A percentile compares a stretch with the other conserved stretches of the same genome.
Conservation (phyloP, 2,329 filamentous ascomycete genomes). For the Ophiostoma triangulosporum region DNA sequence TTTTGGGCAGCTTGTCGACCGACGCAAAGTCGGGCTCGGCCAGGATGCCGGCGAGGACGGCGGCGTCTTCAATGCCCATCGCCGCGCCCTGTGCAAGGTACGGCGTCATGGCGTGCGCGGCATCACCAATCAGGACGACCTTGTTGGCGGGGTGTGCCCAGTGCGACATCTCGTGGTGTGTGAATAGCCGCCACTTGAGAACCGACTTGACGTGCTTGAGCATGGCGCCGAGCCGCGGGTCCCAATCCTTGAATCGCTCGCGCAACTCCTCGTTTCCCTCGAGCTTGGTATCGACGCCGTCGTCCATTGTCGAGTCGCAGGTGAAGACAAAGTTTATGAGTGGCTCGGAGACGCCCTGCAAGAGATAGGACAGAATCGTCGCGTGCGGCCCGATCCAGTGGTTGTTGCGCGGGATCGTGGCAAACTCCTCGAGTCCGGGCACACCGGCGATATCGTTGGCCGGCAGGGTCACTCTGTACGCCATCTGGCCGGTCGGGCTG, state of each 20-base stretch:
- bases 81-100: constrained; percentile 34
- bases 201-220: constrained; percentile 6
- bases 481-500: constrained; percentile 33
- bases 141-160: constrained; percentile 15
- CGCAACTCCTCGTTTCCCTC: constrained; percentile 6
- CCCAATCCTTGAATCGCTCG: constrained; percentile 10
- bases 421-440: constrained; percentile 28
- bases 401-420: constrained; percentile 34
- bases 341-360: constrained; percentile 7
- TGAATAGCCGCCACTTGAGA: constrained; percentile 9
- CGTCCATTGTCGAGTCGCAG: constrained; percentile 7
- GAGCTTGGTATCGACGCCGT: constrained; percentile 7
- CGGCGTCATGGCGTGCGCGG: constrained; percentile 35
- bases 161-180: constrained; percentile 5
- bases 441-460: constrained; percentile 22
- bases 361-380: constrained; percentile 8
- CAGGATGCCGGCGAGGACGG: constrained; percentile 28
- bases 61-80: constrained; percentile 36
- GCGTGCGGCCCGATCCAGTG: constrained; percentile 38
- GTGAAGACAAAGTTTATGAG: constrained; percentile 12
- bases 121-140: constrained; percentile 32
- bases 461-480: constrained; percentile 31
- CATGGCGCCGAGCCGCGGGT: constrained; percentile 8
- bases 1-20: neutral
- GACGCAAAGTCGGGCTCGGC: constrained; percentile 12